Evolutionary conservation across 2,329 filamentous ascomycete species (phyloP).

Genomic region (Fusarium sp.): DNA sequence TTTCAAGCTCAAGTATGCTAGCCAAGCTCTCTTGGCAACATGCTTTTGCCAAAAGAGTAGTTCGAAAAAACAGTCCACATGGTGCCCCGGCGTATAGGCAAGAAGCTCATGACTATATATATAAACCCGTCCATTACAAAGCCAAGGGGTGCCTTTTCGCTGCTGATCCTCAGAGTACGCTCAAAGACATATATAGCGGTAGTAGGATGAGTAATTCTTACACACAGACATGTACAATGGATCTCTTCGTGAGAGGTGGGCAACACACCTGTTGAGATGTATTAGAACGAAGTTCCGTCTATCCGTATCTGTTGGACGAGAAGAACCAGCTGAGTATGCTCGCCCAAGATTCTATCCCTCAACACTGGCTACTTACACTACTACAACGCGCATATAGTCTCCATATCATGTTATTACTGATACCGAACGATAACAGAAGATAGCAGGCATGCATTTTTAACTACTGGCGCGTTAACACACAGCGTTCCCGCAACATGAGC

Average conservation of each 20-base stretch:
- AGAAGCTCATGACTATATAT: neutral
- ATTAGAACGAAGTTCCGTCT: neutral
- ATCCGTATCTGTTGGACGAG: neutral
- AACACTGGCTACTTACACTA: neutral
- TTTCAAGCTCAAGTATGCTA: neutral
- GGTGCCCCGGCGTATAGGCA: neutral
- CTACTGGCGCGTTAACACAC: neutral
- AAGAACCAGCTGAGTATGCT: neutral
- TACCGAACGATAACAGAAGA: neutral
- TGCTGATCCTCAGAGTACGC: too few species aligned
- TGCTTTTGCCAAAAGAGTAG: too few species aligned
- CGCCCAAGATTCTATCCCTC: too few species aligned
- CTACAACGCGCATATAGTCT: neutral
- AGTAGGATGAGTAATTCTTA: neutral
- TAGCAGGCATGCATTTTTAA: neutral
- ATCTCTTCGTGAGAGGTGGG: neutral
- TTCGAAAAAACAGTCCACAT: neutral
- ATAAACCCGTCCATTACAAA: fast-evolving
- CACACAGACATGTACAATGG: fast-evolving
- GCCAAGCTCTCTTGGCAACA: neutral
- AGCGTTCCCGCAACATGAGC: neutral
- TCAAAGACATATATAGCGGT: neutral
- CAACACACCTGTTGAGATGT: neutral
- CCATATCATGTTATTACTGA: too few species aligned
- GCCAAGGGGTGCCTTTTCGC: neutral